Evolutionary conservation across 257 asterid species (phyloP).

Genomic region (Cynanchum wilfordii): DNA sequence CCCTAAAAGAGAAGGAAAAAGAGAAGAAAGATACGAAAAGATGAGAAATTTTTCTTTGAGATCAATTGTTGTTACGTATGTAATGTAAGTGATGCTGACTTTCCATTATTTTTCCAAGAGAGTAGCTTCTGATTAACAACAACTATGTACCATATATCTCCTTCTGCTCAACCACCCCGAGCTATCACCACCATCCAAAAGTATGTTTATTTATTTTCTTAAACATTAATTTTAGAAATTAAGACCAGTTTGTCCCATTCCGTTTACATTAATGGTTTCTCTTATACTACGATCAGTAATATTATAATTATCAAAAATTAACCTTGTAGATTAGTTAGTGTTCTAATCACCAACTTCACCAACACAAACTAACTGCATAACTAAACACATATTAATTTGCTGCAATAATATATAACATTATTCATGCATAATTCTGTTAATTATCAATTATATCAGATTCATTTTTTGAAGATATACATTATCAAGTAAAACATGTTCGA

Average conservation of each 20-base stretch:
- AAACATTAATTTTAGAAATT: no score
- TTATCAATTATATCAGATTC: no score
- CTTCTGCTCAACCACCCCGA: not conserved
- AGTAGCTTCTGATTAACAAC: not conserved
- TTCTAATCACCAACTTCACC: constrained; percentile 4
- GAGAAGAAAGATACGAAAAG: not conserved
- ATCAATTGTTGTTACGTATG: no score
- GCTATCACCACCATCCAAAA: no score
- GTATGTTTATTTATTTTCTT: not conserved
- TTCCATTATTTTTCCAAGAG: not conserved
- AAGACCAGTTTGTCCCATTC: not conserved
- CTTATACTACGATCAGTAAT: no score
- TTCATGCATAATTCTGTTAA: no score
- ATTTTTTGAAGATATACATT: no score
- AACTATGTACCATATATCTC: no score
- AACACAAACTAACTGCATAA: constrained; percentile 1
- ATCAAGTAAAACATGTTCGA: no score
- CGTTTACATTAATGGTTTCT: no score
- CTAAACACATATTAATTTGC: not conserved
- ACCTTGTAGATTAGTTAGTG: not conserved
- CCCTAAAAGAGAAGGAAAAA: not conserved
- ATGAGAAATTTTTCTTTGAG: not conserved
- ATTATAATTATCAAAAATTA: not conserved
- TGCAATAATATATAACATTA: no score
- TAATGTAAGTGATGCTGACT: not conserved